Conservation (phyloP, 169 alveolate species). For the Theileria equi region DNA sequence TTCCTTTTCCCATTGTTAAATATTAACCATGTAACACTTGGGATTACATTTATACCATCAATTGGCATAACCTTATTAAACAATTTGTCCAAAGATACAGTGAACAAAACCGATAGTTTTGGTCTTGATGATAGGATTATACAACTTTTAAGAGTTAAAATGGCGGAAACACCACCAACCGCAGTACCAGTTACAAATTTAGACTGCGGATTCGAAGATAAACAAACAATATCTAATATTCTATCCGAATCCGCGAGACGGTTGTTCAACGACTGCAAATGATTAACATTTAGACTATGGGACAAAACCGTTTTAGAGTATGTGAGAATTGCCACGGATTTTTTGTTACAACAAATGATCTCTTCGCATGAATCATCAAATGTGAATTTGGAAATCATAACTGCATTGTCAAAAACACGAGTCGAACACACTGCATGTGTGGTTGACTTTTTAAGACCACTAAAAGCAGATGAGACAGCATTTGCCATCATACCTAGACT, state of each 20-base stretch:
- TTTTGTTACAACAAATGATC: constrained; percentile 37
- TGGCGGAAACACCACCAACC: constrained; percentile 48
- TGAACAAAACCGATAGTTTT: constrained; percentile 33
- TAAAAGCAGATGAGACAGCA: constrained; percentile 59
- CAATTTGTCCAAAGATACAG: constrained; percentile 26
- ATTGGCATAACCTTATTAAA: neutral
- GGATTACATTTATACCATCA: neutral
- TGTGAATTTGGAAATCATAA: constrained; percentile 43
- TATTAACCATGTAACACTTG: constrained; percentile 61
- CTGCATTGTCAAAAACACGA: constrained; percentile 35
- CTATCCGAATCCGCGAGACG: constrained; percentile 35
- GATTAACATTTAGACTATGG: constrained; percentile 36
- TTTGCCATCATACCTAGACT: constrained; percentile 62
- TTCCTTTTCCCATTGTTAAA: constrained; percentile 48
- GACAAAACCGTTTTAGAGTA: constrained; percentile 49
- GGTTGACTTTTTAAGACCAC: constrained; percentile 45
- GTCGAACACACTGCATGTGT: constrained; percentile 45
- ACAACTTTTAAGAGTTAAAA: constrained; percentile 45
- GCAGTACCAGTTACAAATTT: constrained; percentile 39
- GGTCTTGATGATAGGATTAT: constrained; percentile 51
- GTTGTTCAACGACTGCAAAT: constrained; percentile 11
- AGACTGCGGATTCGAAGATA: constrained; percentile 55
- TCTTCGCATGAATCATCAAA: constrained; percentile 58
- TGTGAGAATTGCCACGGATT: constrained; percentile 22
- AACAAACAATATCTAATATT: constrained; percentile 48